Conservation (phyloP, 2,329 filamentous ascomycete genomes). For the Chaetothyriales sp. region DNA sequence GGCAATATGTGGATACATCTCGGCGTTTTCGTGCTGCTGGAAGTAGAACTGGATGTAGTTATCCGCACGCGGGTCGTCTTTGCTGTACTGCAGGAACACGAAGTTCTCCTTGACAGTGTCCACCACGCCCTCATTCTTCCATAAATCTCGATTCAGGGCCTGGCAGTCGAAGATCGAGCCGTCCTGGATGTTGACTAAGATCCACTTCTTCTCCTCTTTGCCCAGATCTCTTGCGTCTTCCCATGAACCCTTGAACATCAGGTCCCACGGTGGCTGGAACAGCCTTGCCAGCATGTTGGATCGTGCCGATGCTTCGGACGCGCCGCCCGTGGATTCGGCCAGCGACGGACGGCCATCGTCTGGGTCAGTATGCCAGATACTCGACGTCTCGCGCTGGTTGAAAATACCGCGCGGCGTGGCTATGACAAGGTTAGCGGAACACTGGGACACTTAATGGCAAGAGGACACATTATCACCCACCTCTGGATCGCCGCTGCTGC, state of each 20-base stretch:
- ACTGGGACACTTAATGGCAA: slow-evolving; percentile 5
- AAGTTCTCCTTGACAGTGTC: slow-evolving; percentile 84
- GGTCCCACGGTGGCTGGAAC: slow-evolving; percentile 79
- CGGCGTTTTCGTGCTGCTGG: slow-evolving; percentile 58
- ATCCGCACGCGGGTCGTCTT: slow-evolving; percentile 61
- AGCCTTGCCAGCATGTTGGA: slow-evolving; percentile 72
- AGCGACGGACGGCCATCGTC: slow-evolving; percentile 35
- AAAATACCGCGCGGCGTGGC: slow-evolving; percentile 42
- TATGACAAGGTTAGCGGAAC: not conserved
- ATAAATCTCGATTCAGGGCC: slow-evolving; percentile 81
- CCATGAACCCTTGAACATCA: slow-evolving; percentile 70
- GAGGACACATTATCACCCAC: slow-evolving; percentile 10
- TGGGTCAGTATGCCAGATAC: slow-evolving; percentile 37
- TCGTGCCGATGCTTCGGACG: slow-evolving; percentile 52
- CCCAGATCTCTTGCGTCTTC: slow-evolving; percentile 72
- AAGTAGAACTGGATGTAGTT: slow-evolving; percentile 91
- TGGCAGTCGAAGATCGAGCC: slow-evolving; percentile 89
- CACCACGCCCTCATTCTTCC: slow-evolving; percentile 70
- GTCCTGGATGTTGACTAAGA: slow-evolving; percentile 91
- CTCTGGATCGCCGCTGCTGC: slow-evolving; percentile 22
- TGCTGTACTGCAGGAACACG: slow-evolving; percentile 86
- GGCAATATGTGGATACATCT: slow-evolving; percentile 88
- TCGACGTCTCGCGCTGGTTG: slow-evolving; percentile 45
- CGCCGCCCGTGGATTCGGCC: slow-evolving; percentile 47
- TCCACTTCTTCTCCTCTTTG: slow-evolving; percentile 81